Evolutionary conservation across 805 yeast species (phyloP).

Genomic region (Wickerhamiella kurtzmanii): DNA sequence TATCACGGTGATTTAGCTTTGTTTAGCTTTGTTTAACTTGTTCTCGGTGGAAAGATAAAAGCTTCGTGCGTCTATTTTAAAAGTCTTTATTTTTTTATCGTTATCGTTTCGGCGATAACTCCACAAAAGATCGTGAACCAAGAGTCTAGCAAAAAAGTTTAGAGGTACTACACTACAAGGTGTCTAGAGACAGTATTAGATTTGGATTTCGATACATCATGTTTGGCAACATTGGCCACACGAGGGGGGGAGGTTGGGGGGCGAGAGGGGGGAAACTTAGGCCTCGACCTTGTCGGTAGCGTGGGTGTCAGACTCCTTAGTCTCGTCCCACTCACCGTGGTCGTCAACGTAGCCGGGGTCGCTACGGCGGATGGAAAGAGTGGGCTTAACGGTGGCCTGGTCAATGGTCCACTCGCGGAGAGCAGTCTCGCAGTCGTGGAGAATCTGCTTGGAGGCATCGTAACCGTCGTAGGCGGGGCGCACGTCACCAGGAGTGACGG

Average conservation of each 20-base stretch:
- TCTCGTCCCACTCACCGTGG: slow-evolving; percentile 27
- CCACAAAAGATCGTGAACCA: not conserved
- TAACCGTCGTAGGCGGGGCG: slow-evolving; percentile 97
- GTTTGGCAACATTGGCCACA: too few relatives aligned
- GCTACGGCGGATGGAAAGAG: slow-evolving; percentile 71
- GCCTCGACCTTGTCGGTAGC: slow-evolving; percentile 17
- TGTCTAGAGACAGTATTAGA: not conserved
- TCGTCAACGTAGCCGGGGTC: slow-evolving; percentile 30
- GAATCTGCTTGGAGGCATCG: slow-evolving; percentile 95
- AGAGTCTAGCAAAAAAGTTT: not conserved
- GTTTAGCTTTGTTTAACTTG: too few relatives aligned
- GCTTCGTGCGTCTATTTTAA: too few relatives aligned
- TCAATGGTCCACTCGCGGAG: slow-evolving; percentile 95
- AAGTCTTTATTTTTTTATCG: too few relatives aligned
- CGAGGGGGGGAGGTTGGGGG: not conserved
- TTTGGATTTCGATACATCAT: not conserved
- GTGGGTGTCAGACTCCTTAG: slow-evolving; percentile 25
- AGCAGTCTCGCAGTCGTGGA: slow-evolving; percentile 91
- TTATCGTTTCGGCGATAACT: too few relatives aligned
- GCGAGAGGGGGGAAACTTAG: not conserved
- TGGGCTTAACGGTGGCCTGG: slow-evolving; percentile 86
- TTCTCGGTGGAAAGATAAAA: too few relatives aligned
- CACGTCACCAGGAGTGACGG: slow-evolving; percentile 98
- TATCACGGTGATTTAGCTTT: too few relatives aligned
- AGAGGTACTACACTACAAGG: not conserved